Evolutionary conservation across 2,329 filamentous ascomycete genomes (phyloP).

Genomic region (Alternaria hordeiaustralica): DNA sequence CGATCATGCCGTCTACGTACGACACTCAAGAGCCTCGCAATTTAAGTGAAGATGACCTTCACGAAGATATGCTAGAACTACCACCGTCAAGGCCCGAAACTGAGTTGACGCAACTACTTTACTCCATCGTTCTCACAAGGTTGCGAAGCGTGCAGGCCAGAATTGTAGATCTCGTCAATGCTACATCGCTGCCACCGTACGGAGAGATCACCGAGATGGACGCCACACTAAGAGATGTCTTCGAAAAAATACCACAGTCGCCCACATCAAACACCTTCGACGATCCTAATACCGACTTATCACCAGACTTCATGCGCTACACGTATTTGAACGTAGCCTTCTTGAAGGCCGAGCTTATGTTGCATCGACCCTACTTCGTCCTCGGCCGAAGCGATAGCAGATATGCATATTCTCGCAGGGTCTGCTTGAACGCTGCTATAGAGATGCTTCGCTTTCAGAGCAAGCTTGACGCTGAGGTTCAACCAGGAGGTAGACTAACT

Average conservation of each 20-base stretch:
- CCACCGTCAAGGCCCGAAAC: constrained; percentile 37
- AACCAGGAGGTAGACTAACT: constrained; percentile 47
- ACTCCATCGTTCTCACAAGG: constrained; percentile 33
- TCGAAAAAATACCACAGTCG: constrained; percentile 27
- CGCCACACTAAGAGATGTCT: constrained; percentile 26
- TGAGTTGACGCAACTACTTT: constrained; percentile 36
- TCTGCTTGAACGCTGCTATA: constrained; percentile 55
- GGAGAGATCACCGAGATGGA: constrained; percentile 39
- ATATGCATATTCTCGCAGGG: constrained; percentile 51
- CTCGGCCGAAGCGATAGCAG: constrained; percentile 44
- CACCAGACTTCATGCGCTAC: constrained; percentile 30
- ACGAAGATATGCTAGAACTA: constrained; percentile 43
- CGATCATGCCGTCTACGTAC: constrained; percentile 46
- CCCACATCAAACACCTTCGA: constrained; percentile 20
- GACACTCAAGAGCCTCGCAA: constrained; percentile 52
- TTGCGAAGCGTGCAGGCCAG: constrained; percentile 32
- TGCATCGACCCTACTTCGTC: constrained; percentile 48
- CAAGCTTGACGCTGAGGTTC: constrained; percentile 51
- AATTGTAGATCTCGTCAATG: constrained; percentile 39
- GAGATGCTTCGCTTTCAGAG: constrained; percentile 54
- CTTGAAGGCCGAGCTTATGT: constrained; percentile 41
- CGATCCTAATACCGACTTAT: constrained; percentile 17
- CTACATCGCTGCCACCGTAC: constrained; percentile 35
- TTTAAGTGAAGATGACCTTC: constrained; percentile 50
- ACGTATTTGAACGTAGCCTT: constrained; percentile 42